Evolutionary conservation across 306 rosid genomes (phyloP).

Genomic region (Oxytropis ochrocephala): DNA sequence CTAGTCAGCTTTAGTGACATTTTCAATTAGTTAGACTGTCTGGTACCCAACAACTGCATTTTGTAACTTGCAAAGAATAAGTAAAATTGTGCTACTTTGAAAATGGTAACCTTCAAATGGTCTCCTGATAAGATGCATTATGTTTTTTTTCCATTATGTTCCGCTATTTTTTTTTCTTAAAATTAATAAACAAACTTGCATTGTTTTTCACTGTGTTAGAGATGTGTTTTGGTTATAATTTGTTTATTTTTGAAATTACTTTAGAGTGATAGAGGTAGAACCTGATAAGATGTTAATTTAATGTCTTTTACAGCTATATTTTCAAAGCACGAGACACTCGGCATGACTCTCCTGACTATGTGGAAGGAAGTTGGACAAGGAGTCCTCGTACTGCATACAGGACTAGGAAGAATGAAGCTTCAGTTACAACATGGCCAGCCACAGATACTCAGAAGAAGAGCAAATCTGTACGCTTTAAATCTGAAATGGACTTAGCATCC

Average conservation of each 20-base stretch:
- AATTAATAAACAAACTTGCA: not conserved
- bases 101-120: not conserved
- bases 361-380: slow-evolving; percentile 18
- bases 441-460: slow-evolving; percentile 41
- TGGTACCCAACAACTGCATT: not conserved
- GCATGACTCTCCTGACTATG: slow-evolving; percentile 12
- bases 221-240: not conserved
- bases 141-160: not conserved
- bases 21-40: not conserved
- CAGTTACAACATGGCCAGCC: slow-evolving; percentile 32
- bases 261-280: not conserved
- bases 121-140: not conserved
- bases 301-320: slow-evolving; percentile 24
- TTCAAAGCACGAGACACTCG: slow-evolving; percentile 23
- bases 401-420: slow-evolving; percentile 33
- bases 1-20: not conserved
- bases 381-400: slow-evolving; percentile 8
- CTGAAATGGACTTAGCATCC: slow-evolving; percentile 40
- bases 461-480: slow-evolving; percentile 78
- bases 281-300: slow-evolving; percentile 6
- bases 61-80: not conserved
- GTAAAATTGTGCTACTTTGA: not conserved
- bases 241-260: not conserved
- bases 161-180: not conserved
- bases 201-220: not conserved